Base-by-base conservation (phyloP, 2,329 filamentous ascomycete genomes). In the Pseudogymnoascus sp. region DNA sequence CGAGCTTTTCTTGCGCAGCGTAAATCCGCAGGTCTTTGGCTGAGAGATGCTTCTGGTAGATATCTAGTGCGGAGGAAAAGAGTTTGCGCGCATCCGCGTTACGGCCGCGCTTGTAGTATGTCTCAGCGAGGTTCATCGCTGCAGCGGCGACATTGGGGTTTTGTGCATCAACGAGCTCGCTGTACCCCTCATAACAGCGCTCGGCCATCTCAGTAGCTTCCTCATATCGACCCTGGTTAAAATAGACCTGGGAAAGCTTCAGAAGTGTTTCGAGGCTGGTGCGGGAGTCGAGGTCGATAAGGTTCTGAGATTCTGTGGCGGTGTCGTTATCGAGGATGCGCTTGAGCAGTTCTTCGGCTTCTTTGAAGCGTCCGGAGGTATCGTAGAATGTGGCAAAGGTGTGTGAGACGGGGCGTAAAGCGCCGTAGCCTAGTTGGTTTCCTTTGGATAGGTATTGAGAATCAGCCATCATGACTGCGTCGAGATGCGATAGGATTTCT, bases 241-340 rank as follows among this genome's bases (percentile, higher is more conserved):
- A 25, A 14, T 65, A 46, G 5, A 63, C 21, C 8, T 37, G 7
- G 23, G 59, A 23, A 36, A 49, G 43, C 23, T 25, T 49, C 23
- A 49, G 23, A 12, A 49, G 43, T 3, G 43, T 49, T 28, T 49
- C 43, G 14, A 49, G 43, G 7, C 23, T 49, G 7, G 23, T 49
- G 3, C 43, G 37, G 49, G 16, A 63, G 49, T 62, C 28, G 34
- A 65, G 40, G 12, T 61, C 53, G 3, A 65, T 46, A 38, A 46
- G 56, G 21, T 66, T 25, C 21, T 60, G 28, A 60, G 46, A 14
- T 60, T n/a, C 59, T 37, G 21, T 36, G 59, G 61, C 28, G 46
- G 3, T 40, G 21, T 65, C 31, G 4, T 40, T 34, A 18, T 59
- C 18, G n/a, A 63, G 49, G n/a, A 37, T 49, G 11, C 43, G 43